Percentiles rank a stretch among this genome's conserved stretches.
These are phyloP conservation scores for Coprinellus micaceus DNA, from an alignment of 768 basidiomycete genomes.

Conservation along the genomic window DNA sequence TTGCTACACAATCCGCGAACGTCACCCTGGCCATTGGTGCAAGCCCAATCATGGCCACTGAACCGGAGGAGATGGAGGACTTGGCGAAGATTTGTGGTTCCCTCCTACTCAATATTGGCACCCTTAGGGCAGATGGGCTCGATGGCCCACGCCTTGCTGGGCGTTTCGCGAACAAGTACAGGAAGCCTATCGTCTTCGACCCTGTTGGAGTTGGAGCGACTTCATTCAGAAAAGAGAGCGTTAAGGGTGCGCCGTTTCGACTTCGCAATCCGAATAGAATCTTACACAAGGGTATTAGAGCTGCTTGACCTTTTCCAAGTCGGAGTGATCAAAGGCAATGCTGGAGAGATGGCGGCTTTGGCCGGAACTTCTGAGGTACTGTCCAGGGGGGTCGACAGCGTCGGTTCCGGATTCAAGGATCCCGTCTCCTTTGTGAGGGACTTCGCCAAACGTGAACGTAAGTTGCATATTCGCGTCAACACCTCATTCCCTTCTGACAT, in stretches of 20 bases:
- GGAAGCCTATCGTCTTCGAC: slow-evolving; percentile 82
- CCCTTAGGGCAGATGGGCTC: slow-evolving; percentile 52
- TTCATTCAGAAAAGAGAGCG: slow-evolving; percentile 56
- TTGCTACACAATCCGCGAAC: slow-evolving; percentile 87
- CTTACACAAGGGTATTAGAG: slow-evolving; percentile 33
- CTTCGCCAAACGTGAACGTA: slow-evolving; percentile 74
- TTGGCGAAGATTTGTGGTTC: slow-evolving; percentile 62
- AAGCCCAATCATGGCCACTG: slow-evolving; percentile 93
- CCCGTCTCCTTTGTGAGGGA: slow-evolving; percentile 65
- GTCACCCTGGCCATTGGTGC: slow-evolving; percentile 83
- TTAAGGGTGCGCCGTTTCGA: slow-evolving; percentile 42
- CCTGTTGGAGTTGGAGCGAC: slow-evolving; percentile 92
- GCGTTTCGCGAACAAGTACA: slow-evolving; percentile 56
- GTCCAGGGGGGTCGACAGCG: slow-evolving; percentile 83
- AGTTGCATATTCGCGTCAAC: slow-evolving; percentile 23
- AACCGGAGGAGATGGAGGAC: slow-evolving; percentile 78
- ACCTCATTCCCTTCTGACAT: neutral
- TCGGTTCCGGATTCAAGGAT: slow-evolving; percentile 73
- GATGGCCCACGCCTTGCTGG: slow-evolving; percentile 76
- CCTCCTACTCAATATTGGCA: slow-evolving; percentile 86
- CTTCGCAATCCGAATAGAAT: neutral
- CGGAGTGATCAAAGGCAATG: slow-evolving; percentile 92
- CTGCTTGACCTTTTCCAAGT: slow-evolving; percentile 78
- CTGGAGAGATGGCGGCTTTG: slow-evolving; percentile 80
- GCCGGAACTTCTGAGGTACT: slow-evolving; percentile 67